Evolutionary conservation across 331 rosid genomes (phyloP), one percentile per base, ranked within the genome.

Genomic region (Pyracantha coccinea): DNA sequence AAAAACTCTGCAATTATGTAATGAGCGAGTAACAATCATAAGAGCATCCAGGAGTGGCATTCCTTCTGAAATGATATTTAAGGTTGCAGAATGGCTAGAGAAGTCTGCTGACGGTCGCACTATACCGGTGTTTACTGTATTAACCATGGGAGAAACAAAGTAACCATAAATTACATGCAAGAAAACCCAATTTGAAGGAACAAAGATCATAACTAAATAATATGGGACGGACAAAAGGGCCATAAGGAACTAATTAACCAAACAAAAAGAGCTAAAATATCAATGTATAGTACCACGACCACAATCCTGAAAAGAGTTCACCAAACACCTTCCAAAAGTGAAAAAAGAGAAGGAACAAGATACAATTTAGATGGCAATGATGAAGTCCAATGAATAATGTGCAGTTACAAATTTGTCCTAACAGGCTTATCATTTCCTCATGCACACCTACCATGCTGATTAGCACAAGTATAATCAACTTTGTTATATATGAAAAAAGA

Each of bases 1-100:
- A 84, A 94, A 92, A 66, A 92, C 89, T 80, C 90, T 87, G 84
- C 99, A 94, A 85, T 92, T 94, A 65, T 94, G 90, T 84, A 90
- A 81, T 31, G 99, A 92, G 68, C 90, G 93, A 67, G 82, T 78
- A 62, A 90, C 81, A 82, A 94, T 87, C 78, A 77, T 84, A 79
- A 92, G 84, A 65, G 96, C 92, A 74, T 92, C 96, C 88, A 94
- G 82, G 80, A 90, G 81, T 25, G 79, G 70, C 82, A 92, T 81
- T 67, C 99, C 96, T 75, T 92, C 99, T 62, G 96, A 86, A 64
- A 89, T 84, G 68, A 94, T 86, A 81, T 80, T 76, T 61, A 85
- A 66, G 78, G 85, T 80, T 71, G 88, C 61, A 44, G 96, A 85
- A 76, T 88, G 85, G 80, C 87, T 87, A 11, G 88, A 86, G 38